A percentile compares a stretch with the other conserved stretches of the same genome.
phyloP scores from a whole-genome alignment of 345 rosid species.

The Moricandia moricandioides region DNA sequence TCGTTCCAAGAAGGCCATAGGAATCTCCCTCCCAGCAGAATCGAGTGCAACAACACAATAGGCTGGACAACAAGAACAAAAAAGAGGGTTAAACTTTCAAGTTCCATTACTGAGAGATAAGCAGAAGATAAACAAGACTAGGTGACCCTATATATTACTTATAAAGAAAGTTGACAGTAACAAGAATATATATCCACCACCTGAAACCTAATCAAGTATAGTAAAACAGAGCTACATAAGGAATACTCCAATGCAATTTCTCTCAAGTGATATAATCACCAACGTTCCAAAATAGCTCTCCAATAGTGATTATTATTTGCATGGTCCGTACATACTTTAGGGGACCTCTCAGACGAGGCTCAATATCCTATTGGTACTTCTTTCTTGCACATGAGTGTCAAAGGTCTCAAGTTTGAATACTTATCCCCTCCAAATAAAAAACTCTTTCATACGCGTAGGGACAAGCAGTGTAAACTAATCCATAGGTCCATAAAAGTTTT shows the following conservation, averaged over 20 bases:
- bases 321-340: neutral
- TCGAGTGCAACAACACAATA: conserved; percentile 93
- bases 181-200: neutral
- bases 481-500: too few relatives aligned
- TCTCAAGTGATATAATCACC: neutral
- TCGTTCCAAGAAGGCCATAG: conserved; percentile 88
- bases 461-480: too few relatives aligned
- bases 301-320: neutral
- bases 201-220: neutral
- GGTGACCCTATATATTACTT: neutral
- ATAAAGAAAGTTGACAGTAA: neutral
- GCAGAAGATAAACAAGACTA: neutral
- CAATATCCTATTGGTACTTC: too few relatives aligned
- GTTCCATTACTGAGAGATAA: neutral
- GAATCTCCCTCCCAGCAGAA: conserved; percentile 82
- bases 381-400: too few relatives aligned
- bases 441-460: too few relatives aligned
- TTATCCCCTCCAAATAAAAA: too few relatives aligned
- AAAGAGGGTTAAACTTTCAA: neutral
- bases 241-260: neutral
- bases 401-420: too few relatives aligned
- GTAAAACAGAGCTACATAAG: neutral
- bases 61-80: conserved; percentile 48
- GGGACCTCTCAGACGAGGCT: neutral
- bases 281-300: neutral